A percentile compares a stretch with the other conserved stretches of the same genome.
phyloP scores from a whole-genome alignment of 345 rosid genomes.

The Moricandia moricandioides region DNA sequence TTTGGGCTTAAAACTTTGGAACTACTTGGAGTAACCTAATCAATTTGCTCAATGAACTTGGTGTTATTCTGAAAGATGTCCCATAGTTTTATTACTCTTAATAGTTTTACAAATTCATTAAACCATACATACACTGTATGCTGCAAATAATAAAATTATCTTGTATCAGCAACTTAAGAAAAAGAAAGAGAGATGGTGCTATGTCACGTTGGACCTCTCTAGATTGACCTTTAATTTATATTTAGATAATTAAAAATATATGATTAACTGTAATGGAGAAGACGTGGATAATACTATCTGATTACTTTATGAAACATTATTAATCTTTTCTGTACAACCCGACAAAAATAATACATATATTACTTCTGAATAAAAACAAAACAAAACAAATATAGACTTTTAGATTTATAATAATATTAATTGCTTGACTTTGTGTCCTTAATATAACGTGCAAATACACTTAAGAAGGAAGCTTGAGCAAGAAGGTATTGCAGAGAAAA shows the following conservation, averaged over 20 bases:
- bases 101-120: neutral
- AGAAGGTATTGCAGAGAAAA: conserved; percentile 23
- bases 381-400: neutral
- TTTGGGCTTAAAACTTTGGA: neutral
- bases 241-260: neutral
- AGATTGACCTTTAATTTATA: neutral
- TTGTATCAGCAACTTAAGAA: neutral
- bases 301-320: neutral
- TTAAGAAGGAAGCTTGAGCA: conserved; percentile 31
- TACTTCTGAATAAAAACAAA: neutral
- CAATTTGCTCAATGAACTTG: neutral
- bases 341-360: neutral
- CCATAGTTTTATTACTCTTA: neutral
- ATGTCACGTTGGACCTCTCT: conserved; percentile 3
- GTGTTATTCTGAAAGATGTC: neutral
- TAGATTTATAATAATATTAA: neutral
- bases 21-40: neutral
- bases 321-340: neutral
- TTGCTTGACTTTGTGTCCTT: neutral
- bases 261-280: conserved; percentile 9
- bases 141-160: neutral
- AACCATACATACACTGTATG: neutral
- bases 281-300: conserved; percentile 19
- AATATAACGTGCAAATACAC: neutral
- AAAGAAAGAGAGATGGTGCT: conserved; percentile 10